A percentile compares a stretch with the other conserved stretches of the same genome.
Evolutionary conservation across 2,329 filamentous ascomycete genomes (phyloP).

Genomic region (Penicillium paneum): DNA sequence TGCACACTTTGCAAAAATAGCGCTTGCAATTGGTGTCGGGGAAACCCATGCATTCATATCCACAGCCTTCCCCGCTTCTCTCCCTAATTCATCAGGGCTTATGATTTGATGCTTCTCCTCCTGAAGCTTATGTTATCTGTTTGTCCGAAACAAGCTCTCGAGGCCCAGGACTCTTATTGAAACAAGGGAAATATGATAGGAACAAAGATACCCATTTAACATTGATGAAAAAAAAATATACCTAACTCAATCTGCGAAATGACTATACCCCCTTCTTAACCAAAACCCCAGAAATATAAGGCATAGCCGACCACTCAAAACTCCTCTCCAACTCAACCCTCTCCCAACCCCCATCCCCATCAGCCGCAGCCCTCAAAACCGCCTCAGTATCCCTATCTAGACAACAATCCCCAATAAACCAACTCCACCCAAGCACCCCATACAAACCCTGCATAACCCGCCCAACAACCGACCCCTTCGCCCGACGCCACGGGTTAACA

Average conservation of each 20-base stretch:
- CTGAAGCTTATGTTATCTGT: conserved; percentile 38
- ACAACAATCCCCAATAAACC: conserved; percentile 52
- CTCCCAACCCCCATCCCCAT: conserved; percentile 48
- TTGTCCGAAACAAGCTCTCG: conserved; percentile 14
- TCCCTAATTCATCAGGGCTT: conserved; percentile 46
- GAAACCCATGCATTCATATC: conserved; percentile 53
- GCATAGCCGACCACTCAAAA: conserved; percentile 39
- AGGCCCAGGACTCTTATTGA: neutral
- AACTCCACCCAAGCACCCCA: conserved; percentile 49
- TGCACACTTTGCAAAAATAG: conserved; percentile 55
- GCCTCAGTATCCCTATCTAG: conserved; percentile 50
- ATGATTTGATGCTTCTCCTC: conserved; percentile 45
- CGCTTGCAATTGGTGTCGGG: conserved; percentile 52
- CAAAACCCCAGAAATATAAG: conserved; percentile 43
- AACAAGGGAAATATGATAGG: neutral
- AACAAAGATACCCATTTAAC: conserved; percentile 19
- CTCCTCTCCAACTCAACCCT: conserved; percentile 45
- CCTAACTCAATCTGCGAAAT: no score
- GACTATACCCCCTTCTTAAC: conserved; percentile 41
- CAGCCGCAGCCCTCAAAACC: conserved; percentile 43
- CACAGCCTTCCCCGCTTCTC: conserved; percentile 5
- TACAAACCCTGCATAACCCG: conserved; percentile 48
- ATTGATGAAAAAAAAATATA: conserved; percentile 1
- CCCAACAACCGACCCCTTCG: conserved; percentile 46
- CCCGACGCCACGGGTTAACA: conserved; percentile 49